Evolutionary conservation across 2,329 filamentous ascomycete genomes (phyloP).

Genomic region (Phialemoniopsis sp.): DNA sequence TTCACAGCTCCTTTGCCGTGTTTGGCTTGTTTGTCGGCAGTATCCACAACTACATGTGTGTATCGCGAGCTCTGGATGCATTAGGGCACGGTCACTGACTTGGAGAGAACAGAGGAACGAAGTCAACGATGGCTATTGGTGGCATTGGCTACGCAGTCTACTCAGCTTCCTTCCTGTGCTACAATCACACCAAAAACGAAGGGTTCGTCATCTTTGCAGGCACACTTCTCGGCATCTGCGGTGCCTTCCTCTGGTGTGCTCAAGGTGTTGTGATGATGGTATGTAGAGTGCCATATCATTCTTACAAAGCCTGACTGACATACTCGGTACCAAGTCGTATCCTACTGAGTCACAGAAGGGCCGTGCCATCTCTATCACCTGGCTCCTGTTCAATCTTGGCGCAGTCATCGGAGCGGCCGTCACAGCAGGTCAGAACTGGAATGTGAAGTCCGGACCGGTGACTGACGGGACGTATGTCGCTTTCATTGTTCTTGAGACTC

Average conservation of each 20-base stretch:
- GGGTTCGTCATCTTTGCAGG: conserved; percentile 71
- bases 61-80: no score
- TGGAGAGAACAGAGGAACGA: no score
- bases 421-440: not conserved
- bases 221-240: conserved; percentile 68
- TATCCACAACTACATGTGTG: conserved; percentile 59
- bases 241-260: conserved; percentile 71
- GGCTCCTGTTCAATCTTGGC: conserved; percentile 1
- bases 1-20: conserved; percentile 69
- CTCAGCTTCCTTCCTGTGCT: conserved; percentile 62
- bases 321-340: no score
- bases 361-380: conserved; percentile 67
- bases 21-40: conserved; percentile 68
- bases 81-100: conserved; percentile 31
- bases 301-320: no score
- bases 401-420: conserved; percentile 2
- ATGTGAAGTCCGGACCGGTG: not conserved
- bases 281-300: no score
- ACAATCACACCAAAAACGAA: conserved; percentile 58
- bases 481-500: no score
- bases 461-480: conserved; percentile 3
- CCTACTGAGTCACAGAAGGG: conserved; percentile 79
- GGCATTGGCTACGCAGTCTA: conserved; percentile 68
- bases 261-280: conserved; percentile 80
- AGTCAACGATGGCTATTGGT: conserved; percentile 60